Evolutionary conservation across 2,329 filamentous ascomycete species (phyloP).

Genomic region (Aureobasidium sp.): DNA sequence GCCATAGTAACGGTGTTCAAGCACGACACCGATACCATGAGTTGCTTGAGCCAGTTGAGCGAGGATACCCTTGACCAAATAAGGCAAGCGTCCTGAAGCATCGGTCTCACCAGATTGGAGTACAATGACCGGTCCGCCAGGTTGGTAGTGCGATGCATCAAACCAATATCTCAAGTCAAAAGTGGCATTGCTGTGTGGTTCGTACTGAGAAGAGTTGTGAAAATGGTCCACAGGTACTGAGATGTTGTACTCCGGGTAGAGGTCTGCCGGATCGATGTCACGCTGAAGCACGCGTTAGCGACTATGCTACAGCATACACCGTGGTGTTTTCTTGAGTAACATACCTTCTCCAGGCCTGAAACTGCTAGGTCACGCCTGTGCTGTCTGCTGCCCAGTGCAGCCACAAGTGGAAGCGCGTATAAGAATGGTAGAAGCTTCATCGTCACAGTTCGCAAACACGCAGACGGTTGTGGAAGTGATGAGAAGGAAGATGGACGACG

Average conservation of each 20-base stretch:
- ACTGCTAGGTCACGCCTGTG: not conserved
- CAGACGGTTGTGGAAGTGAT: not conserved
- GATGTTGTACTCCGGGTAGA: conserved; percentile 44
- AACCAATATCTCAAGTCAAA: conserved; percentile 79
- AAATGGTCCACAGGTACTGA: conserved; percentile 68
- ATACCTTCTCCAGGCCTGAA: not conserved
- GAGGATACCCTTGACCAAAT: conserved; percentile 72
- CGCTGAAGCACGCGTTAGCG: not conserved
- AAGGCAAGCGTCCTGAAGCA: conserved; percentile 55
- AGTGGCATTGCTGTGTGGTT: conserved; percentile 60
- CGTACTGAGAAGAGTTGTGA: conserved; percentile 68
- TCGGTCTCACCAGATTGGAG: conserved; percentile 64
- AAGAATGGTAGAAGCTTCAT: conserved; percentile 8
- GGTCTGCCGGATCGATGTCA: conserved; percentile 25
- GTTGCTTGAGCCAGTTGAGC: conserved; percentile 62
- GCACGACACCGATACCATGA: conserved; percentile 65
- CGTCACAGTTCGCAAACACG: not conserved
- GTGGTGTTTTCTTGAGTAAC: not conserved
- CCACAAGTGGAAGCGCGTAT: not conserved
- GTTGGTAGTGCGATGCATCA: conserved; percentile 64
- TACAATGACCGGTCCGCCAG: conserved; percentile 73
- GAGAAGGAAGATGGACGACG: not conserved
- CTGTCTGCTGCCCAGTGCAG: conserved; percentile 3
- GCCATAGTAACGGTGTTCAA: conserved; percentile 86
- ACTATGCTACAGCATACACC: not conserved